A percentile compares a stretch with the other conserved stretches of the same genome.
Evolutionary conservation across 2,329 filamentous ascomycete genomes (phyloP).

Genomic region (Colletotrichum sp.): DNA sequence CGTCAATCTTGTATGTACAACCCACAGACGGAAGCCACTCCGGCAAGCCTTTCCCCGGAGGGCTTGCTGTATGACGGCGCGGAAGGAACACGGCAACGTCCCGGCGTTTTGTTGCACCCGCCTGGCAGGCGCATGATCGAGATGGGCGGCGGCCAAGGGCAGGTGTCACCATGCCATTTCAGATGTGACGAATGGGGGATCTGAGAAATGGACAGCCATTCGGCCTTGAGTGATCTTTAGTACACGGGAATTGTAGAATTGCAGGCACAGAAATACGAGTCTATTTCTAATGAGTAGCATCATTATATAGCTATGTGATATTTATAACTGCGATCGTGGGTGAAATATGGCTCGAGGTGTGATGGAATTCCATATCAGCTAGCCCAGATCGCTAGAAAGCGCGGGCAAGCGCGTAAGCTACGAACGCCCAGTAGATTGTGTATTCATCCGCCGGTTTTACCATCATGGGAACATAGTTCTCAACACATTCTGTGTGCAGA

Average conservation of each 20-base stretch:
- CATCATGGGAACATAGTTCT: background rate
- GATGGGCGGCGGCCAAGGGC: background rate
- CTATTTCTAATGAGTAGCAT: background rate
- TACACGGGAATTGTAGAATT: background rate
- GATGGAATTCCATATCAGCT: background rate
- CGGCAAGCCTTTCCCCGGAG: background rate
- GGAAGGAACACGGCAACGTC: background rate
- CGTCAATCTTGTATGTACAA: background rate
- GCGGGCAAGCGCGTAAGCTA: background rate
- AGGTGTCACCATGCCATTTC: background rate
- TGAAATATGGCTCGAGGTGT: background rate
- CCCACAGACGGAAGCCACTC: background rate
- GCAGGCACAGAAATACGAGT: background rate
- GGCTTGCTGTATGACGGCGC: background rate
- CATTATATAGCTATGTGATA: background rate
- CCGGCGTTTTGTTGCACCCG: background rate
- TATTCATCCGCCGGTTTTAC: background rate
- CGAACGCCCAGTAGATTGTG: rapidly evolving
- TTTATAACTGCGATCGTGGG: background rate
- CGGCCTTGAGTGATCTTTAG: too few relatives aligned
- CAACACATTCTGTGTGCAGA: background rate
- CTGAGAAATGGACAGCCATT: too few relatives aligned
- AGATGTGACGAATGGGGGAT: too few relatives aligned
- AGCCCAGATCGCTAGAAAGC: background rate
- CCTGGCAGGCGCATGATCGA: background rate